Evolutionary conservation across 2,329 filamentous ascomycete genomes (phyloP).

Genomic region (Ophiocordyceps camponoti-rufipedis): DNA sequence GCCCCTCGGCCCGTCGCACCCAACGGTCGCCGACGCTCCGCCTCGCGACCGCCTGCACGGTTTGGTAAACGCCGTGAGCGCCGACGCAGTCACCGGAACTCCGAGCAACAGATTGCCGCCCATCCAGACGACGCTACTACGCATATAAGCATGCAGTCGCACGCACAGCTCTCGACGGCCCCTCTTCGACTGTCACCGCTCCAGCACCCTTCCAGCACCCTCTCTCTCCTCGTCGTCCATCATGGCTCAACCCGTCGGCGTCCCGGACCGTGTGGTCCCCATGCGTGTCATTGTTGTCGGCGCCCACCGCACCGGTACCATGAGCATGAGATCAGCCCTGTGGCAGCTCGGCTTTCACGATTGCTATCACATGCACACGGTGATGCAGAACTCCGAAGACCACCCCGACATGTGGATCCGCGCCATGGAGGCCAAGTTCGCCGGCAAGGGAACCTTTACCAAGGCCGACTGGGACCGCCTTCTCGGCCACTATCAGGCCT

Average conservation of each 20-base stretch:
- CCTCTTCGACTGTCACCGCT: background rate
- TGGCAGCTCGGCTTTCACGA: conserved; percentile 48
- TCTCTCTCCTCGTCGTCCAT: background rate
- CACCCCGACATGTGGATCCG: conserved; percentile 49
- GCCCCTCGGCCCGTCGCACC: background rate
- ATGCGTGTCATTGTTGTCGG: conserved; percentile 22
- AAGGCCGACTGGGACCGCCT: conserved; percentile 53
- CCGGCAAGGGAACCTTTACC: conserved; percentile 26
- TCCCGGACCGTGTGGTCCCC: conserved; percentile 14
- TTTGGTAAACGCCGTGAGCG: background rate
- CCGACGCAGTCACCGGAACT: background rate
- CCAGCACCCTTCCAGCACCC: too few species aligned
- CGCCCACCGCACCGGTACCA: conserved; percentile 18
- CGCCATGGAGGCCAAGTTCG: conserved; percentile 36
- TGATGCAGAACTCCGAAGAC: conserved; percentile 47
- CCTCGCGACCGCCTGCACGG: background rate
- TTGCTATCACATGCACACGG: conserved; percentile 45
- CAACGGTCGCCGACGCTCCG: background rate
- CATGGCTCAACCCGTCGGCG: background rate
- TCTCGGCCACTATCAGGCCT: conserved; percentile 45
- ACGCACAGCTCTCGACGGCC: background rate
- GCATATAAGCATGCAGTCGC: background rate
- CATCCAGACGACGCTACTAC: background rate
- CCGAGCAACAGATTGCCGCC: background rate
- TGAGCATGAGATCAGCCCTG: conserved; percentile 42